phyloP scores from a whole-genome alignment of 371 early-diverging fungal genomes.

The Lichtheimia ornata region DNA sequence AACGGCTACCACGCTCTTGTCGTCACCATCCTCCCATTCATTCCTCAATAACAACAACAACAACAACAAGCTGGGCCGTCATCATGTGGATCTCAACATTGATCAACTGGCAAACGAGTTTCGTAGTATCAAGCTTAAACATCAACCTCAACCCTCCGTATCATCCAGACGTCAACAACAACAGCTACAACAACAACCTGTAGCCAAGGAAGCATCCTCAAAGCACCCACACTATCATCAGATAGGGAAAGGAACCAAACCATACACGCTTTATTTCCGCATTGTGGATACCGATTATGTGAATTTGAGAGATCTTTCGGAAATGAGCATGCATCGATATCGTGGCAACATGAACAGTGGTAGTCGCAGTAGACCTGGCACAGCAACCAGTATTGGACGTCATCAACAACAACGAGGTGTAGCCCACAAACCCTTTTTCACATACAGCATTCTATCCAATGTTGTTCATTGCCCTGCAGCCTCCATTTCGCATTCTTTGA shows the following conservation, averaged over 20 bases:
- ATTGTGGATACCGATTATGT: constrained; percentile 51
- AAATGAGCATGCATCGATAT: not conserved
- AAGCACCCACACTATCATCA: too few relatives aligned
- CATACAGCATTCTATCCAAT: constrained; percentile 35
- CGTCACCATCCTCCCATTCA: constrained; percentile 17
- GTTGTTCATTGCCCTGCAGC: constrained; percentile 34
- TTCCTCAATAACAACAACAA: constrained; percentile 10
- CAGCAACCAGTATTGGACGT: too few relatives aligned
- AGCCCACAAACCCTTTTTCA: constrained; percentile 31
- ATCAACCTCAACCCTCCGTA: not conserved
- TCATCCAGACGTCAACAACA: constrained; percentile 3
- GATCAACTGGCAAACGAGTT: constrained; percentile 24
- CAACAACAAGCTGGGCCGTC: constrained; percentile 3
- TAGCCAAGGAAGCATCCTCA: too few relatives aligned
- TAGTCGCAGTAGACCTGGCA: not conserved
- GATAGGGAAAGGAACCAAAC: too few relatives aligned
- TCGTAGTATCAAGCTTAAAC: constrained; percentile 14
- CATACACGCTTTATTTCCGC: constrained; percentile 35
- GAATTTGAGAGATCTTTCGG: constrained; percentile 27
- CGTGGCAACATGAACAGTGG: not conserved
- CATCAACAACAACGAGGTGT: constrained; percentile 13
- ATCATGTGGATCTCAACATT: constrained; percentile 11
- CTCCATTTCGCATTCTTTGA: constrained; percentile 17
- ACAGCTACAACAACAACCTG: not conserved
- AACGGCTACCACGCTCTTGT: constrained; percentile 14